phyloP scores from a whole-genome alignment of 768 basidiomycete genomes.

The Asterophora lycoperdoides region DNA sequence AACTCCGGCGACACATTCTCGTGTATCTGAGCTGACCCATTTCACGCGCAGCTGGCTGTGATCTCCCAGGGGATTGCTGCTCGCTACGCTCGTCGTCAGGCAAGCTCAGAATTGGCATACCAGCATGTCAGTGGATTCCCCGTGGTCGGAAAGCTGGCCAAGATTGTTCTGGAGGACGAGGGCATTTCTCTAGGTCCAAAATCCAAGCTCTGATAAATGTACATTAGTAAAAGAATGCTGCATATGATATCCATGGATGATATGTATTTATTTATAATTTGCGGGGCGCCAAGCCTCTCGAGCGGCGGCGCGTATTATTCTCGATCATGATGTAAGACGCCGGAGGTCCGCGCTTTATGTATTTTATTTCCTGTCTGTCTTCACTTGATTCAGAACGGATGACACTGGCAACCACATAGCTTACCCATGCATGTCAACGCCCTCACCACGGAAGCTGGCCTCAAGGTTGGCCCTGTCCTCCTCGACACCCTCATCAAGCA shows the following conservation, averaged over 20 bases:
- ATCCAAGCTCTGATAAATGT: constrained; percentile 30
- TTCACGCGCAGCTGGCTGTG: constrained; percentile 52
- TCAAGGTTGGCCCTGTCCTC: constrained; percentile 67
- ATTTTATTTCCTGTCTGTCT: background rate
- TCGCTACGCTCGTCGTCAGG: constrained; percentile 78
- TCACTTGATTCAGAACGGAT: background rate
- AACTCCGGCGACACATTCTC: constrained; percentile 18
- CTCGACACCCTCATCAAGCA: constrained; percentile 81
- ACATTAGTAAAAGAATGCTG: background rate
- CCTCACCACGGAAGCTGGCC: constrained; percentile 56
- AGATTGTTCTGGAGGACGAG: constrained; percentile 50
- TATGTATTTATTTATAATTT: too few relatives aligned
- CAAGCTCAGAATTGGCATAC: constrained; percentile 77
- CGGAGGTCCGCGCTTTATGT: background rate
- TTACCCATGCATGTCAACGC: constrained; percentile 39
- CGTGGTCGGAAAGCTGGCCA: constrained; percentile 61
- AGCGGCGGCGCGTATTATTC: background rate
- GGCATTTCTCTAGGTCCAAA: constrained; percentile 31
- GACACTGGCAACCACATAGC: background rate
- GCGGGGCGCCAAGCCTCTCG: too few relatives aligned
- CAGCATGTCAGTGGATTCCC: constrained; percentile 46
- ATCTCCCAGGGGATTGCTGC: constrained; percentile 92
- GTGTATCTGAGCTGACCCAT: background rate
- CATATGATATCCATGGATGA: too few relatives aligned
- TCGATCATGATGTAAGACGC: background rate